Evolutionary conservation across 2,329 filamentous ascomycete species (phyloP), one percentile per base, ranked within the genome.

Genomic region (Thyridium curvatum): DNA sequence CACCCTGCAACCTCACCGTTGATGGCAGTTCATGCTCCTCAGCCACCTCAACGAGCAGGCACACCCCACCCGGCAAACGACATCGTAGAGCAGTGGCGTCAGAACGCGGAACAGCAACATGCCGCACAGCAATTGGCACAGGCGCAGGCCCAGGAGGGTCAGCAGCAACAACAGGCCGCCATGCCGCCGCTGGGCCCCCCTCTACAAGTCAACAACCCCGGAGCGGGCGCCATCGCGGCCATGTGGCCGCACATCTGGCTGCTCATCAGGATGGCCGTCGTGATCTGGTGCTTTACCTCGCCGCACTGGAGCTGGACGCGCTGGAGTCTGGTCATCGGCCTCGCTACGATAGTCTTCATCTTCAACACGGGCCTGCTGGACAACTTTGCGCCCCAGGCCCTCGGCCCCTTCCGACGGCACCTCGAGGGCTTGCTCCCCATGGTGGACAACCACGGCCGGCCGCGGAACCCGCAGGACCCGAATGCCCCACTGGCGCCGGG

Each of bases 211-310:
- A 63, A 60, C 38, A 71, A 70, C 35, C 62, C 62, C 2, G 58
- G 54, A 4, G 54, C 56, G 1, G 61, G 52, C 3, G 59, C 64
- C 14, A 43, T 70, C 35, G 64, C 61, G 4, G 65, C 66, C 13
- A 39, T 77, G n/a, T 74, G 72, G 64, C 76, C 76, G n/a, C 71
- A 81, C 38, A 52, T 83, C 18, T 83, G 78, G 79, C 64, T 82
- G 37, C 47, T 81, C 1, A 60, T 77, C 29, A 70, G 79, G 8
- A 58, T 84, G 8, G 62, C 67, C 10, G 57, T 76, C 6, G 80
- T 83, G 52, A 69, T 82, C 12, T 83, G 77, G 75, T 77, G 79
- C 58, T 82, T 83, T 44, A 81, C 78, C 1, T 69, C 70, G 9
- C 70, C 73, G 0, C 66, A 69, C 33, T 65, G 70, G 3, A 79